A percentile compares a stretch with the other conserved stretches of the same genome.
Conservation (phyloP, 805 yeast genomes). For the Komagataella populi region DNA sequence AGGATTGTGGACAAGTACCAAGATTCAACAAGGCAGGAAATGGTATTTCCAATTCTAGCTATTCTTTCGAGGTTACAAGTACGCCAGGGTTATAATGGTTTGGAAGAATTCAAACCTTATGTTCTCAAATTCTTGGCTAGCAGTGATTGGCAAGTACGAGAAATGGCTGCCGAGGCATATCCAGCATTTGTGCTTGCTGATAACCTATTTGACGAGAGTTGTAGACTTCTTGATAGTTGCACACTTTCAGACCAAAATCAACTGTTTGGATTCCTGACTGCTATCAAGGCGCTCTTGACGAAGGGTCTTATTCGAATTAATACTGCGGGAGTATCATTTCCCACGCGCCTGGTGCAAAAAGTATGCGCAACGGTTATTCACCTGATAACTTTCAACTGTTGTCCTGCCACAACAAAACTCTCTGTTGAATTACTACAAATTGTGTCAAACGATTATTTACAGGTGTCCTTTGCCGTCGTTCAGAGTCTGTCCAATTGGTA, state of each 20-base stretch:
- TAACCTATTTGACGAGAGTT: conserved; percentile 16
- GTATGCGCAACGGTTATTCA: not conserved
- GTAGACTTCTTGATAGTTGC: not conserved
- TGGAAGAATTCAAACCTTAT: conserved; percentile 36
- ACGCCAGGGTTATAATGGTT: conserved; percentile 37
- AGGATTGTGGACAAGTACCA: conserved; percentile 12
- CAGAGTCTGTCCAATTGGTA: conserved; percentile 2
- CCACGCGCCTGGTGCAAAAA: not conserved
- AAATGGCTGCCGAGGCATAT: conserved; percentile 67
- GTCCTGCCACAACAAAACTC: not conserved
- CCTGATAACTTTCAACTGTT: no score
- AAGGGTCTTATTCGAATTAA: not conserved
- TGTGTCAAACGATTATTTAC: conserved; percentile 3
- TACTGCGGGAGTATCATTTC: not conserved
- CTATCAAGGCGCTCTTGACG: not conserved
- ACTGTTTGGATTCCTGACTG: not conserved
- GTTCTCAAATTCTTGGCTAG: conserved; percentile 35
- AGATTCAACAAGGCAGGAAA: conserved; percentile 9
- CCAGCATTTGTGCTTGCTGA: conserved; percentile 30
- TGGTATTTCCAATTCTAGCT: conserved; percentile 46
- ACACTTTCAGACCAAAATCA: not conserved
- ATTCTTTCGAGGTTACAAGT: conserved; percentile 57
- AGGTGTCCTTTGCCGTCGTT: conserved; percentile 3
- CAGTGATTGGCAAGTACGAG: conserved; percentile 72
- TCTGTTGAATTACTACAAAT: not conserved